Evolutionary conservation across 176 grass and related monocot species (phyloP).

Genomic region (Chrysopogon serrulatus): DNA sequence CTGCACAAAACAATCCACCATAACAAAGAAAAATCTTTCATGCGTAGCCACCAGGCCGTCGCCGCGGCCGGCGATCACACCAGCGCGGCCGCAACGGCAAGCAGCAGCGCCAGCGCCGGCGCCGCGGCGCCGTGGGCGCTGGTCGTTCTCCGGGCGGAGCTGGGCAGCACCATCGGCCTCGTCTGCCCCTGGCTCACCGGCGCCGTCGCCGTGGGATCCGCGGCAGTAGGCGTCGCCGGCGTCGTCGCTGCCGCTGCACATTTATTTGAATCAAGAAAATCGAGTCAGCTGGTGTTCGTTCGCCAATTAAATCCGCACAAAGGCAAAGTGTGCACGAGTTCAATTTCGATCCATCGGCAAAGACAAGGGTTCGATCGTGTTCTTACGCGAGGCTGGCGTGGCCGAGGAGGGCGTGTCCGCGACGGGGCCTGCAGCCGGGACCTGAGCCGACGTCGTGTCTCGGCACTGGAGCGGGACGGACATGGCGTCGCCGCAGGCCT

Average conservation of each 20-base stretch:
- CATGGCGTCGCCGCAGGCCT: conserved; percentile 45
- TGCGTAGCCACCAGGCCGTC: too few relatives aligned
- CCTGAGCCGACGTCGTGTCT: conserved; percentile 42
- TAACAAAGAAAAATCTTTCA: neutral
- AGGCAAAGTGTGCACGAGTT: too few relatives aligned
- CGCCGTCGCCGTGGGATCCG: conserved; percentile 17
- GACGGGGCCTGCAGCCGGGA: conserved; percentile 45
- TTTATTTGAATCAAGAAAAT: too few relatives aligned
- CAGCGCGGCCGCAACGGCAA: neutral
- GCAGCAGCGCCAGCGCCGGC: neutral
- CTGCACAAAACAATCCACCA: neutral
- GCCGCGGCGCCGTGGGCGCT: neutral
- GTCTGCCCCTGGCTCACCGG: conserved; percentile 34
- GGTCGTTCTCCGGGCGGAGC: conserved; percentile 21
- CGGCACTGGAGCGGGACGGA: conserved; percentile 68
- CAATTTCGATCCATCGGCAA: too few relatives aligned
- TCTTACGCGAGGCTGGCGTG: conserved; percentile 54
- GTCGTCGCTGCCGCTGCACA: conserved; percentile 22
- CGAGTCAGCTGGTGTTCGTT: too few relatives aligned
- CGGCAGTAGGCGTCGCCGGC: conserved; percentile 1
- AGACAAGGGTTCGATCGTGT: too few relatives aligned
- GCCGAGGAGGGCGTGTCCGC: conserved; percentile 33
- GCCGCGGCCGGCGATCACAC: neutral
- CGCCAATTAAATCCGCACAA: neutral
- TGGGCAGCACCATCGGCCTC: conserved; percentile 45